A percentile compares a stretch with the other conserved stretches of the same genome.
phyloP scores from a whole-genome alignment of 2,329 filamentous ascomycete genomes.

The Fusarium protoensiforme region DNA sequence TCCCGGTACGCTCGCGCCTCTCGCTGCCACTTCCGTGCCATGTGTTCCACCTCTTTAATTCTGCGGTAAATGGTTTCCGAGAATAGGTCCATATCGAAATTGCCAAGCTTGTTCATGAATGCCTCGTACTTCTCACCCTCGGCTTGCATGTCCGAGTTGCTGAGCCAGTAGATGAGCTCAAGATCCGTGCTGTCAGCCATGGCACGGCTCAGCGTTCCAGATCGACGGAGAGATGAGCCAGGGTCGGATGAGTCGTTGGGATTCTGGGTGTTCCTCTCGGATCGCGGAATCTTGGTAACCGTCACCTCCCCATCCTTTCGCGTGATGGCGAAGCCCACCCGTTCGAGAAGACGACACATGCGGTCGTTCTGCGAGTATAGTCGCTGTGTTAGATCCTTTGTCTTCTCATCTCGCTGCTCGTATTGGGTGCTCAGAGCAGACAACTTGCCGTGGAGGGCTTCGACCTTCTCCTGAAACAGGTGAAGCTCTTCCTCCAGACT shows the following conservation, averaged over 20 bases:
- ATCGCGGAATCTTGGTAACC: slow-evolving; percentile 76
- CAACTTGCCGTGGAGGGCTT: slow-evolving; percentile 64
- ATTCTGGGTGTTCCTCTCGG: slow-evolving; percentile 67
- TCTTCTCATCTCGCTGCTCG: slow-evolving; percentile 75
- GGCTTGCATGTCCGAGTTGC: slow-evolving; percentile 70
- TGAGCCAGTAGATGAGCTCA: slow-evolving; percentile 84
- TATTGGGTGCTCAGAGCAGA: slow-evolving; percentile 66
- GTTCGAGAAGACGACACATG: slow-evolving; percentile 84
- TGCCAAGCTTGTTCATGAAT: slow-evolving; percentile 78
- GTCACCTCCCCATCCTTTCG: slow-evolving; percentile 78
- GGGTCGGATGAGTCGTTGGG: slow-evolving; percentile 69
- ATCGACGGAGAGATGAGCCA: slow-evolving; percentile 63
- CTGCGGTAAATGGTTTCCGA: slow-evolving; percentile 88
- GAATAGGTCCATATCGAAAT: slow-evolving; percentile 86
- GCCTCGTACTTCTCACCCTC: slow-evolving; percentile 80
- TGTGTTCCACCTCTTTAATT: slow-evolving; percentile 91
- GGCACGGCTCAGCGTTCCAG: slow-evolving; percentile 63
- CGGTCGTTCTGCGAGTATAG: slow-evolving; percentile 87
- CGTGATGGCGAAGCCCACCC: slow-evolving; percentile 84
- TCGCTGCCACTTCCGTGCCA: slow-evolving; percentile 92
- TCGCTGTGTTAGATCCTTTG: slow-evolving; percentile 85
- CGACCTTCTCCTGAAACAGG: slow-evolving; percentile 73
- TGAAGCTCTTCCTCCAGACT: slow-evolving; percentile 81
- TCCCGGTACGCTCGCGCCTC: slow-evolving; percentile 90
- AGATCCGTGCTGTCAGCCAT: slow-evolving; percentile 74